Evolutionary conservation across 805 yeast genomes (phyloP), one percentile per base, ranked within the genome.

Genomic region (Nakazawaea populi): DNA sequence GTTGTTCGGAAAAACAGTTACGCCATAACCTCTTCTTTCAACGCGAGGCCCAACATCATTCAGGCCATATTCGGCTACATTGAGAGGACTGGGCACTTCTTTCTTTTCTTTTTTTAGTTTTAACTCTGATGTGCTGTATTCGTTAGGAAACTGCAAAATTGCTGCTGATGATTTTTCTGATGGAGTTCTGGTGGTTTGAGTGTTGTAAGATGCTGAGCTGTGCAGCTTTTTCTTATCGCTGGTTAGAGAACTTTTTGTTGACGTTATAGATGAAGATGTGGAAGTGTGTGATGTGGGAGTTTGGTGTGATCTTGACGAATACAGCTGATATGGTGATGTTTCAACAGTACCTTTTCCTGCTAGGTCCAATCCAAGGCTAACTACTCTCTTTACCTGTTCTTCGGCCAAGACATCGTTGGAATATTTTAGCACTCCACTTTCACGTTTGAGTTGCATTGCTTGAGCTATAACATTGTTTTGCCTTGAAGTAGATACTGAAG

Each of bases 341-440:
- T 43, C 46, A 10, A 43, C n/a, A 4, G 46, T 43, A 12, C 67
- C 70, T 41, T 44, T 55, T 2, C 69, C 71, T 2, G 64, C 69
- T 3, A 66, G 51, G 6, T 57, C 66, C 12, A 65, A 52, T 1
- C 70, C 70, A n/a, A 64, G 27, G 14, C 34, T 46, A 10, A 51
- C 47, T 10, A 51, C 53, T 30, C 44, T 42, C 38, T 46, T 43
- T 18, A 46, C 49, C 27, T 42, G 47, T 30, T 51, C 53, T 29
- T 46, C 48, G n/a, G 31, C 45, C 10, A 44, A 27, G 12, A 14
- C 10, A 14, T 44, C 28, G n/a, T 12, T 37, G 4, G 40, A 37
- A 37, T 11, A 37, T 37, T 18, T 37, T 11, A 18, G 40, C 40
- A 37, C 40, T 6, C 10, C 8, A 11, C 7, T 11, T 6, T 37